phyloP scores from a whole-genome alignment of 2,329 filamentous ascomycete species.

The Fusarium heterosporum region DNA sequence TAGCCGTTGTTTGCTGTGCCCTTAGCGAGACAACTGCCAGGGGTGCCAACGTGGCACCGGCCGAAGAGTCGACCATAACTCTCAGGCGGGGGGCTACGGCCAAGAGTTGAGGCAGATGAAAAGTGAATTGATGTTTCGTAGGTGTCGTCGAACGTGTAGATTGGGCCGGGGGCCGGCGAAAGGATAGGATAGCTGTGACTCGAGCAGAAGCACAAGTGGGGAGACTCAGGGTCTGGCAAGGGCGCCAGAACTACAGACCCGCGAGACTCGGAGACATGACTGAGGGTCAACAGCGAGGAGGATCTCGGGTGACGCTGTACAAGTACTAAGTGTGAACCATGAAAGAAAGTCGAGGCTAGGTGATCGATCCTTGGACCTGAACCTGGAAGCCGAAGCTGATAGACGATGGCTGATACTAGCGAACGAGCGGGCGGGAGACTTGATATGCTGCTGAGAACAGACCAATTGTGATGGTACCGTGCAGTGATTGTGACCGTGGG shows the following conservation, averaged over 20 bases:
- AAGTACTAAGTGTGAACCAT: conserved; percentile 19
- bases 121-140: conserved; percentile 32
- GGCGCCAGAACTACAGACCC: conserved; percentile 61
- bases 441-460: conserved; percentile 30
- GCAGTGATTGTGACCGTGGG: conserved; percentile 29
- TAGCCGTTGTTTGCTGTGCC: conserved; percentile 60
- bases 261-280: conserved; percentile 61
- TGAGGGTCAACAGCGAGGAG: conserved; percentile 48
- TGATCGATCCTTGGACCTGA: conserved; percentile 9
- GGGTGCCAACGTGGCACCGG: conserved; percentile 58
- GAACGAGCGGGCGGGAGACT: conserved; percentile 17
- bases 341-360: conserved; percentile 12
- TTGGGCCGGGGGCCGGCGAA: conserved; percentile 30
- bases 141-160: conserved; percentile 30
- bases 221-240: conserved; percentile 57
- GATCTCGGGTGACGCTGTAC: conserved; percentile 45
- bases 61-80: conserved; percentile 55
- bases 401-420: background rate
- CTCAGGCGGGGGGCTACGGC: conserved; percentile 12
- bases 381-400: conserved; percentile 26
- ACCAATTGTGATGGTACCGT: conserved; percentile 31
- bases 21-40: conserved; percentile 66
- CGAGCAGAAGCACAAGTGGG: conserved; percentile 41
- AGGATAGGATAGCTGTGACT: conserved; percentile 31
- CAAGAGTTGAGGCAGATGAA: conserved; percentile 8